Percentiles rank a stretch among this genome's conserved stretches.
Conservation (phyloP, 306 rosid genomes). For the Sicyos edulis region DNA sequence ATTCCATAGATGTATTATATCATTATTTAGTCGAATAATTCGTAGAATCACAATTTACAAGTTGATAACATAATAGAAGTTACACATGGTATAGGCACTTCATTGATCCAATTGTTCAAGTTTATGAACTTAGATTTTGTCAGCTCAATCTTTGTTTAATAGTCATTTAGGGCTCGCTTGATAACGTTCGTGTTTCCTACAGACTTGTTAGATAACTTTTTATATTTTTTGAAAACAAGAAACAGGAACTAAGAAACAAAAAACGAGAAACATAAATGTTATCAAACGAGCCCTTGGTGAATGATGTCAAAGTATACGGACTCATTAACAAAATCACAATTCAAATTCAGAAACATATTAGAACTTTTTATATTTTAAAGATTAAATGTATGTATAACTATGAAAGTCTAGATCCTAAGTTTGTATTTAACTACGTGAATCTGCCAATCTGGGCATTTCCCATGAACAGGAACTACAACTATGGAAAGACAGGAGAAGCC, state of each 20-base stretch:
- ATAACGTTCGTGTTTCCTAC: no score
- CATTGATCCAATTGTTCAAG: neutral
- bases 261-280: no score
- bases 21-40: neutral
- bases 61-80: neutral
- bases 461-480: slow-evolving; percentile 71
- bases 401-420: neutral
- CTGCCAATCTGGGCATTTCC: neutral
- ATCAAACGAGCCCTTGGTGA: no score
- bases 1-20: neutral
- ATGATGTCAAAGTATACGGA: neutral
- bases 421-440: neutral
- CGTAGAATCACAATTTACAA: neutral
- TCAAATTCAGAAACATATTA: neutral
- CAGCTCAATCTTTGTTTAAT: neutral
- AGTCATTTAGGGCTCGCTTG: no score
- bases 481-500: slow-evolving; percentile 75
- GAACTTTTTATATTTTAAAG: neutral
- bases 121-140: neutral
- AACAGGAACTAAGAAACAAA: no score
- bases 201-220: no score
- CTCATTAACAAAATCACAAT: neutral
- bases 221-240: no score
- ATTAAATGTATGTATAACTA: neutral
- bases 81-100: neutral